These are phyloP conservation scores for Penicillium thymicola DNA, from an alignment of 2,329 filamentous ascomycete species.

Conservation along the genomic window DNA sequence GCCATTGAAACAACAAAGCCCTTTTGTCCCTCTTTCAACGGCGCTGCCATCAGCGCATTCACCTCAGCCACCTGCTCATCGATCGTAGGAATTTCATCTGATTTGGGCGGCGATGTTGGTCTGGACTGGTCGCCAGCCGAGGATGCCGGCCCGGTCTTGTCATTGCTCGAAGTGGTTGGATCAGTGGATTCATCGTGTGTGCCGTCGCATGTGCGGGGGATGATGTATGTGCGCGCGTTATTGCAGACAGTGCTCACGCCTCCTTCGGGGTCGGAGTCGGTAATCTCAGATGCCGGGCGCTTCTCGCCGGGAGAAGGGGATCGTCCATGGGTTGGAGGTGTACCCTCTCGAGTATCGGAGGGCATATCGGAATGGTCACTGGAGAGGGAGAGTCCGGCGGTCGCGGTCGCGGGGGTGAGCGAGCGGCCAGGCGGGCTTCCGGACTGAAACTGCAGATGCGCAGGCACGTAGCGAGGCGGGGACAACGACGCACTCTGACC, in stretches of 20 bases:
- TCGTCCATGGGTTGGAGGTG: constrained; percentile 25
- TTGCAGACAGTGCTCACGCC: constrained; percentile 16
- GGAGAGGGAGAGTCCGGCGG: constrained; percentile 51
- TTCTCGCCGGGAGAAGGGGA: constrained; percentile 38
- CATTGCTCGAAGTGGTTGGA: constrained; percentile 38
- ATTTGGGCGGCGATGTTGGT: constrained; percentile 17
- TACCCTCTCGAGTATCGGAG: constrained; percentile 30
- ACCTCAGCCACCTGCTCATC: constrained; percentile 75
- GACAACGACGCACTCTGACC: constrained; percentile 30
- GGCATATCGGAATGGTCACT: constrained; percentile 47
- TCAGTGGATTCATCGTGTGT: constrained; percentile 35
- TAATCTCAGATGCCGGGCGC: constrained; percentile 34
- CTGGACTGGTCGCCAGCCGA: constrained; percentile 28
- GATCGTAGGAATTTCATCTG: constrained; percentile 44
- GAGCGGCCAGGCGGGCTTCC: constrained; percentile 36
- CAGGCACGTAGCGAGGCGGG: constrained; percentile 51
- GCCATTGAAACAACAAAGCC: constrained; percentile 74
- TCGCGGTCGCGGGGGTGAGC: constrained; percentile 49
- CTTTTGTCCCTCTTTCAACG: constrained; percentile 66
- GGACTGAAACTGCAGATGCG: constrained; percentile 53
- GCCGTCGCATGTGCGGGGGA: constrained; percentile 25
- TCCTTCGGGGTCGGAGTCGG: constrained; percentile 26
- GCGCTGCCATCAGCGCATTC: constrained; percentile 53
- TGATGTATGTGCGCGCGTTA: constrained; percentile 11
- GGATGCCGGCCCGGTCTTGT: constrained; percentile 34